Conservation (phyloP, 495 filamentous ascomycete species). For the Pyrenula massariospora region DNA sequence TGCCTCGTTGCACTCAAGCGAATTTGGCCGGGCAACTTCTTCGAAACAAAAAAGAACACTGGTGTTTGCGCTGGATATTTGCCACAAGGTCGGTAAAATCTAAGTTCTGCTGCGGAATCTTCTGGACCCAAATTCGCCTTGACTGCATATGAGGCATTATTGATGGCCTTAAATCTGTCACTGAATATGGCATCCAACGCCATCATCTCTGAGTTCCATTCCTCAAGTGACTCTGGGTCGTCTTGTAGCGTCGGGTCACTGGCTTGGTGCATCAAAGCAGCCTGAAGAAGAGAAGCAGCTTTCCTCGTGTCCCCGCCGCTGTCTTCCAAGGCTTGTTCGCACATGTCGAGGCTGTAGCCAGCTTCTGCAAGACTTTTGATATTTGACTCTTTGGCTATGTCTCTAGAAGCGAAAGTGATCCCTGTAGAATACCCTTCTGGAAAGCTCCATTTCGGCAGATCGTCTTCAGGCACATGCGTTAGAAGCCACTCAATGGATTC, state of each 20-base stretch:
- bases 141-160: slow-evolving; percentile 53
- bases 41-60: slow-evolving; percentile 54
- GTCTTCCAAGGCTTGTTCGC: slow-evolving; percentile 57
- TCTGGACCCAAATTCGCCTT: slow-evolving; percentile 30
- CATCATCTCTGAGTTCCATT: slow-evolving; percentile 78
- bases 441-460: slow-evolving; percentile 77
- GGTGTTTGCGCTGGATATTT: slow-evolving; percentile 68
- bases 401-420: slow-evolving; percentile 66
- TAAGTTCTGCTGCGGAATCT: slow-evolving; percentile 27
- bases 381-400: slow-evolving; percentile 64
- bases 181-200: slow-evolving; percentile 72
- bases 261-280: slow-evolving; percentile 36
- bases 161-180: slow-evolving; percentile 44
- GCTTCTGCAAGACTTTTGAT: slow-evolving; percentile 71
- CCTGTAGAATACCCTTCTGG: slow-evolving; percentile 85
- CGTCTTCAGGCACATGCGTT: slow-evolving; percentile 93
- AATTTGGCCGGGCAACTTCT: slow-evolving; percentile 77
- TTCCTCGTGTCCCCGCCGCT: slow-evolving; percentile 59
- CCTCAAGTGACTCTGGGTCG: slow-evolving; percentile 10
- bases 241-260: slow-evolving; percentile 3
- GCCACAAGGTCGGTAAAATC: slow-evolving; percentile 35
- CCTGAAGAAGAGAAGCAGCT: slow-evolving; percentile 69
- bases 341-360: slow-evolving; percentile 78
- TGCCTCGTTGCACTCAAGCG: slow-evolving; percentile 78
- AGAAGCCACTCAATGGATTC: slow-evolving; percentile 89